These are phyloP conservation scores for Colletotrichum magnum DNA, from an alignment of 2,329 filamentous ascomycete genomes.

Conservation along the genomic window DNA sequence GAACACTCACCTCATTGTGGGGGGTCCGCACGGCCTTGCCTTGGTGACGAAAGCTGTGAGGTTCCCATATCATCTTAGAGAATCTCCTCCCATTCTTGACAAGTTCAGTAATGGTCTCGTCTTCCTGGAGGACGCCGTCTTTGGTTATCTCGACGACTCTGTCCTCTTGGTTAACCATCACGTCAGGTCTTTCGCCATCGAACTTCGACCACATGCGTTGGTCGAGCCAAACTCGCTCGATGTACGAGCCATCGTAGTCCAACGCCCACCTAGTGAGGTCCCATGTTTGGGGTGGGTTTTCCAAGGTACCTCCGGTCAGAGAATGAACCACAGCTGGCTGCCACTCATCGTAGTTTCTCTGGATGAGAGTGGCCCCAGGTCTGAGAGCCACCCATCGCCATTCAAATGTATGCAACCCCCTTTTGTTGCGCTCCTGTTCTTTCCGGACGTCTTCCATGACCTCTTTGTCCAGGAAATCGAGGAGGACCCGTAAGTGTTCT, in stretches of 20 bases:
- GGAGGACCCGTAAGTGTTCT: constrained; percentile 40
- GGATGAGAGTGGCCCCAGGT: constrained; percentile 31
- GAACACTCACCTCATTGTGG: constrained; percentile 30
- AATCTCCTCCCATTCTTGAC: constrained; percentile 7
- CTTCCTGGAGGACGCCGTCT: neutral
- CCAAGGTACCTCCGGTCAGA: neutral
- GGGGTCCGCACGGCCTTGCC: constrained; percentile 33
- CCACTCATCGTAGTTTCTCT: neutral
- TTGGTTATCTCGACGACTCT: neutral
- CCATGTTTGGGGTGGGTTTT: constrained; percentile 5
- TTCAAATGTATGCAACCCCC: constrained; percentile 41
- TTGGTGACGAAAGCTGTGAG: constrained; percentile 7
- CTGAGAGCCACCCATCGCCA: constrained; percentile 41
- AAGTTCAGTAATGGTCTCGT: neutral
- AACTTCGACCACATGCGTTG: neutral
- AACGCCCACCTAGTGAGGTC: neutral
- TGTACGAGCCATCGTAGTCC: neutral
- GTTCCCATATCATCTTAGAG: neutral
- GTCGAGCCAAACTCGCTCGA: neutral
- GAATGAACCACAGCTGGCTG: neutral
- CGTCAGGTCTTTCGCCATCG: constrained; percentile 7
- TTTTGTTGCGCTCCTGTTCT: constrained; percentile 42
- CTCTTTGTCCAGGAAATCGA: constrained; percentile 43
- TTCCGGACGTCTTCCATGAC: constrained; percentile 43
- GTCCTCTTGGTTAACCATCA: no score